Evolutionary conservation across 2,329 filamentous ascomycete species (phyloP), one percentile per base, ranked within the genome.

Genomic region (Pleoardoris graminearum): DNA sequence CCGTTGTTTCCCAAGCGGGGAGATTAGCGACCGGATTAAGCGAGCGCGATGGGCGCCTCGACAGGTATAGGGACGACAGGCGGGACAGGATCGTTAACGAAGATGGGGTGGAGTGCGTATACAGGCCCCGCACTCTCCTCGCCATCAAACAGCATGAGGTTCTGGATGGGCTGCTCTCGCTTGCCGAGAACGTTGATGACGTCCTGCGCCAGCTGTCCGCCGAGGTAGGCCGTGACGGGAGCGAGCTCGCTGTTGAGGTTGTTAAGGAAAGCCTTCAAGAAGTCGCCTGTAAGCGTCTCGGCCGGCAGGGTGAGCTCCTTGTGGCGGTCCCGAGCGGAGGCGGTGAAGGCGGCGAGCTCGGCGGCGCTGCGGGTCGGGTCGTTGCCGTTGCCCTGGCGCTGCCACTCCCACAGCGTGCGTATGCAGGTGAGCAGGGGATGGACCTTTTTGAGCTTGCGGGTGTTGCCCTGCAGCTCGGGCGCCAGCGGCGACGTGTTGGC

Each of bases 121-220:
- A 94, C 86, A 1, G 85, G 85, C 0, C 88, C 90, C 59, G 89
- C 84, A 74, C 90, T 89, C 39, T 81, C 83, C 62, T 90, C 89
- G 12, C 92, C 92, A 71, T 97, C 91, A 66, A 97, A 96, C 17
- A 97, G 79, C 44, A 96, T 83, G 71, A 96, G 85, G 73, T 99
- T 99, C 76, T 99, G 94, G 36, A 99, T 88, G 0, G 94, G 94
- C 73, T 97, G 94, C 76, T 97, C 91, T 35, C 89, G 86, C 70
- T 89, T 86, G 43, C 92, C 91, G 5, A 97, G 82, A 27, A 97
- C 92, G 66, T 97, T 97, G 76, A 99, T 97, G 46, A 96, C 91
- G 70, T 99, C 94, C 75, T 99, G 94, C 0, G 93, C 91, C 14
- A 99, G 81, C 71, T 92, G 86, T 8, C 92, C 94, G 43, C 94